phyloP scores from a whole-genome alignment of 495 filamentous ascomycete species.

The Annulohypoxylon bovei region DNA sequence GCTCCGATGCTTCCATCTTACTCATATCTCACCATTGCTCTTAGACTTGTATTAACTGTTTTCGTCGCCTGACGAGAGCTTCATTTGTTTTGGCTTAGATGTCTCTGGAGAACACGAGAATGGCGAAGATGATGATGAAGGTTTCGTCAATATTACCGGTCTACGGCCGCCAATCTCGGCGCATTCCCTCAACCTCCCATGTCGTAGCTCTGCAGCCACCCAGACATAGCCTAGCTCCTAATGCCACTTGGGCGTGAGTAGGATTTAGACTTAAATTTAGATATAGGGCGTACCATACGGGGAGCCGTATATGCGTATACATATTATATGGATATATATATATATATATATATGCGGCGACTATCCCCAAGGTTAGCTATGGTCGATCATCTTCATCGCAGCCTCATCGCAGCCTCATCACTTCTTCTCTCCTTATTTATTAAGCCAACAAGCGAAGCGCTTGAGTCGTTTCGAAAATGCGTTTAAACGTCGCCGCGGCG shows the following conservation, averaged over 20 bases:
- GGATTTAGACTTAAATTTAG: conserved; percentile 30
- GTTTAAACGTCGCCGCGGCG: conserved; percentile 23
- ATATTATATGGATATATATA: not conserved
- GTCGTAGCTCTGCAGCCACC: conserved; percentile 4
- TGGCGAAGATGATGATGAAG: not conserved
- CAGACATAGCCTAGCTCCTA: conserved; percentile 16
- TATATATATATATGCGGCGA: conserved; percentile 11
- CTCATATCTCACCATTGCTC: conserved; percentile 15
- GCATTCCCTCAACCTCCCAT: conserved; percentile 1
- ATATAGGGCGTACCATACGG: conserved; percentile 6
- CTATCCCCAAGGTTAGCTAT: not conserved
- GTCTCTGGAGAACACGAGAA: not conserved
- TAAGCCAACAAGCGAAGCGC: not conserved
- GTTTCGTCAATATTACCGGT: conserved; percentile 4
- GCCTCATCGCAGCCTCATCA: conserved; percentile 17
- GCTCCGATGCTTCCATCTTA: conserved; percentile 10
- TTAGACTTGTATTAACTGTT: not conserved
- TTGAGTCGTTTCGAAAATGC: conserved; percentile 21
- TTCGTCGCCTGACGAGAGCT: not conserved
- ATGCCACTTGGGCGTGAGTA: conserved; percentile 15
- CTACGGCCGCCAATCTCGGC: conserved; percentile 7
- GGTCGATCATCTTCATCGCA: conserved; percentile 17
- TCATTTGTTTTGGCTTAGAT: not conserved
- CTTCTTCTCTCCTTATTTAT: not conserved
- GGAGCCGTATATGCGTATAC: not conserved